Evolutionary conservation across 495 filamentous ascomycete genomes (phyloP).

Genomic region (Lophium mytilinum): DNA sequence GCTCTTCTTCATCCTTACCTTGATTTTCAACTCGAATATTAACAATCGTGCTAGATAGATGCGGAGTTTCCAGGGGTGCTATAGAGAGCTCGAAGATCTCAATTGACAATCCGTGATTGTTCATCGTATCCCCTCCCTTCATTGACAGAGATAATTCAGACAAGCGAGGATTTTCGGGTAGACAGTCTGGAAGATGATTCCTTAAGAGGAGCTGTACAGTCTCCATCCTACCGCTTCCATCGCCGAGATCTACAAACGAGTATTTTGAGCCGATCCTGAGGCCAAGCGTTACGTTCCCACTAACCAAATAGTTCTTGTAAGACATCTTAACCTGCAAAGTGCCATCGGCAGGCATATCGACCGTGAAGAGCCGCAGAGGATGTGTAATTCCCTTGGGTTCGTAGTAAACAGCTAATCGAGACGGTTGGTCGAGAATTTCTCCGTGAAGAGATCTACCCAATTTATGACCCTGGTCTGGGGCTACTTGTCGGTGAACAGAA

Average conservation of each 20-base stretch:
- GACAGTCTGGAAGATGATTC: too few relatives aligned
- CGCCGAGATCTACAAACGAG: too few relatives aligned
- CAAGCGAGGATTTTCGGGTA: too few relatives aligned
- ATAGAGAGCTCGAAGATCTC: not conserved
- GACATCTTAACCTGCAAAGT: constrained; percentile 4
- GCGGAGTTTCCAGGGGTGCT: not conserved
- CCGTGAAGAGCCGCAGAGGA: constrained; percentile 15
- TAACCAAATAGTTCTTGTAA: not conserved
- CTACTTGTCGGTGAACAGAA: not conserved
- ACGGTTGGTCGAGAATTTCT: constrained; percentile 8
- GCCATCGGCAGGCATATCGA: constrained; percentile 23
- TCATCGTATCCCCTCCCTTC: not conserved
- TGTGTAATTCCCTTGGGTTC: not conserved
- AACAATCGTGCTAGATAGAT: not conserved
- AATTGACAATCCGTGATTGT: not conserved
- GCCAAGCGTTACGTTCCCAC: not conserved
- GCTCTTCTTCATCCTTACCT: constrained; percentile 3
- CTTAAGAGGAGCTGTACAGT: not conserved
- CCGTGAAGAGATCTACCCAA: constrained; percentile 5
- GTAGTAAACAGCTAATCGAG: constrained; percentile 1
- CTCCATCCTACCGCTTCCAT: too few relatives aligned
- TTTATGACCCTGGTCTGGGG: not conserved
- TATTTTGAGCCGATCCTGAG: too few relatives aligned
- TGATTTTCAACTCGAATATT: not conserved
- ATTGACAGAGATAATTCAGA: too few relatives aligned